phyloP scores from a whole-genome alignment of 257 asterid species.

The Solanum peruvianum region DNA sequence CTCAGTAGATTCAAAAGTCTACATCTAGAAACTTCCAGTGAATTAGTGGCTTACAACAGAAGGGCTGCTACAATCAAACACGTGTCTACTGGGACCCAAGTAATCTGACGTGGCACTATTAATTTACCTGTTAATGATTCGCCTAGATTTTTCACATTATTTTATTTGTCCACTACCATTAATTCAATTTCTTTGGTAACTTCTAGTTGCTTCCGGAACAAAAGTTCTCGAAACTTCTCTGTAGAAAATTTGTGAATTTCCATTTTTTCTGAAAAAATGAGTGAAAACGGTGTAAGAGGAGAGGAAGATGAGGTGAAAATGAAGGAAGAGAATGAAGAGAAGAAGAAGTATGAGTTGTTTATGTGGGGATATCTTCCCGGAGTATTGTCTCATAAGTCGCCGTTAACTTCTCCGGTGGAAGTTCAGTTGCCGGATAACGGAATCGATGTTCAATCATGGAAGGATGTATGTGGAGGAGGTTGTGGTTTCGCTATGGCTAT shows the following conservation, averaged over 20 bases:
- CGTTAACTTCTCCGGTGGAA: conserved; percentile 33
- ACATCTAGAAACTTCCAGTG: conserved; percentile 52
- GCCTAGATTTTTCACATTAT: conserved; percentile 1
- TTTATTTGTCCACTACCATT: background rate
- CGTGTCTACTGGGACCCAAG: conserved; percentile 27
- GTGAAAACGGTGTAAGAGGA: conserved; percentile 8
- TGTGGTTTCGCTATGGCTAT: conserved; percentile 75
- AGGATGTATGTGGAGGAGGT: conserved; percentile 70
- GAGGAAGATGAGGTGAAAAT: background rate
- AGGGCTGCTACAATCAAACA: conserved; percentile 11
- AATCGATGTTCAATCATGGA: conserved; percentile 41
- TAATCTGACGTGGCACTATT: conserved; percentile 42
- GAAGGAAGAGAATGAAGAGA: background rate
- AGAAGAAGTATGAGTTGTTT: conserved; percentile 35
- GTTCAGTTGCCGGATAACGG: conserved; percentile 30
- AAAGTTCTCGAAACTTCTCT: background rate
- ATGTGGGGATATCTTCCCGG: conserved; percentile 83
- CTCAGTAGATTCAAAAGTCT: background rate
- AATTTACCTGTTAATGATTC: conserved; percentile 44
- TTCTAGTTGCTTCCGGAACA: conserved; percentile 2
- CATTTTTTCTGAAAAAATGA: conserved; percentile 16
- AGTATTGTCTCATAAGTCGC: conserved; percentile 24
- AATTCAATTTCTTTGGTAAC: background rate
- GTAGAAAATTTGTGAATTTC: background rate
- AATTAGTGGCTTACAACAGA: conserved; percentile 5